Percentiles rank a stretch among this genome's conserved stretches.
phyloP scores from a whole-genome alignment of 208 protist genomes.

The Acanthamoeba culbertsoni region DNA sequence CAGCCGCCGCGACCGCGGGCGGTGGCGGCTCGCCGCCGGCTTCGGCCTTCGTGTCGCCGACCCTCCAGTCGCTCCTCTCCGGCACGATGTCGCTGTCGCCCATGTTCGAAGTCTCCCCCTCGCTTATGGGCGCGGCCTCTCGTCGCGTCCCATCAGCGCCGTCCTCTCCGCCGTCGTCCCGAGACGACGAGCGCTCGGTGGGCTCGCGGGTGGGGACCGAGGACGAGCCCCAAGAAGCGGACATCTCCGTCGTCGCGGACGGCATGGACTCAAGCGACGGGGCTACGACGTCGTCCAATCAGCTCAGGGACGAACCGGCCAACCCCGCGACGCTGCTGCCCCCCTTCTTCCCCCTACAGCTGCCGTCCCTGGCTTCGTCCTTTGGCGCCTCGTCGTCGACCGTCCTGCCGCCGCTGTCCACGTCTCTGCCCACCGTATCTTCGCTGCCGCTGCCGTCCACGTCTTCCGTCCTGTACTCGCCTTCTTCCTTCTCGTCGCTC shows the following conservation, averaged over 20 bases:
- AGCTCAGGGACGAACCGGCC: background rate
- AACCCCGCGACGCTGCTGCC: too few relatives aligned
- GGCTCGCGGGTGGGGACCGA: background rate
- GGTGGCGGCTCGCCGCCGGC: background rate
- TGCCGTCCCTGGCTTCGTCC: background rate
- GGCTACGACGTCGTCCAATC: too few relatives aligned
- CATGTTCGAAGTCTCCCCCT: background rate
- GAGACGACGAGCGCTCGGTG: background rate
- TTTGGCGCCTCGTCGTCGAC: background rate
- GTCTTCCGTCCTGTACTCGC: background rate
- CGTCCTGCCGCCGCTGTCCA: background rate
- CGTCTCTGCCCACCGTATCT: background rate
- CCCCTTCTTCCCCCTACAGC: background rate
- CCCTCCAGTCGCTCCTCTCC: background rate
- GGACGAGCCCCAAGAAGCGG: background rate
- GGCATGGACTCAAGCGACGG: too few relatives aligned
- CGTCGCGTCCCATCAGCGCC: background rate
- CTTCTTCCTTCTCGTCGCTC: background rate
- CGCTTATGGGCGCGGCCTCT: too few relatives aligned
- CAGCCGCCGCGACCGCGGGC: background rate
- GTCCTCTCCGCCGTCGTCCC: background rate
- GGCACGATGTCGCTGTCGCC: background rate
- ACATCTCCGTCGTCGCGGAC: background rate
- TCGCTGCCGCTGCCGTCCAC: background rate
- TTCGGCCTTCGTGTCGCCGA: background rate